Base-by-base conservation (phyloP, 208 protist species). In the Endotrypanum monterogeii region DNA sequence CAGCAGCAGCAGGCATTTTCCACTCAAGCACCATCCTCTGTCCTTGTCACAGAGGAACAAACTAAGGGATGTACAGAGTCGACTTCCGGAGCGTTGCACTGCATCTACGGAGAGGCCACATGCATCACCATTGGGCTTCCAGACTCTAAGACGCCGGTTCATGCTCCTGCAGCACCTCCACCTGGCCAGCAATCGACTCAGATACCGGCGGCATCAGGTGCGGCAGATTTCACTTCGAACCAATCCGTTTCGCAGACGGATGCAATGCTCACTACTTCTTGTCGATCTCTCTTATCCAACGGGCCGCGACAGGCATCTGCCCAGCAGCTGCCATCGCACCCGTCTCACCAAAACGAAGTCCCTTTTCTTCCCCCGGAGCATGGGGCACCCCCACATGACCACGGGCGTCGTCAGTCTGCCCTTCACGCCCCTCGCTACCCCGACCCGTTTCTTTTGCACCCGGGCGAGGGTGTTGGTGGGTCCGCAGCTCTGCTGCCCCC, bases 381-480 rank as follows among this genome's bases (percentile, higher is more conserved):
- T 28, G 44, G 52, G 44, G 46, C 39, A 35, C 11, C 9, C 11
- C 0, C 67, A 9, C 67, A 37, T 5, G n/a, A 46, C 23, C 67
- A 28, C 30, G 25, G 50, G 1, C 9, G 48, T n/a, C 57, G 69
- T 16, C 57, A 54, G 39, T 70, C 51, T 58, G 68, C 37, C 12
- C 68, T 73, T 0, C 68, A 63, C 8, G 55, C 39, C 23, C 68
- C 68, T 62, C 55, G 68, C 23, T 73, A 73, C 68, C 23, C 68
- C 14, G 68, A 73, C 28, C 68, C 39, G 11, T 62, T 55, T 2
- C 12, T 28, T 23, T 39, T 23, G 8, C 50, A 51, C 55, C 63
- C 63, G 0, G 68, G 55, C 16, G 68, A 25, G 20, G 55, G 46
- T 12, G 50, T 12, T 37, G 50, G 68, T 37, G 68, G 32, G 9